A percentile compares a stretch with the other conserved stretches of the same genome.
phyloP scores from a whole-genome alignment of 2,329 filamentous ascomycete genomes.

The Tolypocladium tropicale region DNA sequence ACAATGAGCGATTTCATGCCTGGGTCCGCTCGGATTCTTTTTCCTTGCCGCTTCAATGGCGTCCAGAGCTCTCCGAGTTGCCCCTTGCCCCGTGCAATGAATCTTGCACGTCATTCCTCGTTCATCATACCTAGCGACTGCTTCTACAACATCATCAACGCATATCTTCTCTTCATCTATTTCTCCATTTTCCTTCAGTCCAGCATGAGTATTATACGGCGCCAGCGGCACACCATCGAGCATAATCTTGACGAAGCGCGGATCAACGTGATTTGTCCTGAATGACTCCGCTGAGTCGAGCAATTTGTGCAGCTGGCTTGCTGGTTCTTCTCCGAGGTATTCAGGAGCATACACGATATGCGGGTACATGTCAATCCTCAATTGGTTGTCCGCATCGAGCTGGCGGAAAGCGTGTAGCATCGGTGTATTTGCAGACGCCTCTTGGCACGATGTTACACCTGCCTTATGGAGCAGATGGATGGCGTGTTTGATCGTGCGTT shows the following conservation, averaged over 20 bases:
- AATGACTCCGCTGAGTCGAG: not conserved
- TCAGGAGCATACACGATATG: constrained; percentile 1
- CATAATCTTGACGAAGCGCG: constrained; percentile 1
- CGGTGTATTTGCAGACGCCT: not conserved
- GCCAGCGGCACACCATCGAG: not conserved
- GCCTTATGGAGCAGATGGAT: not conserved
- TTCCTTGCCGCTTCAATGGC: not conserved
- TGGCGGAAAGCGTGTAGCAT: not conserved
- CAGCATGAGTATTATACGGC: not conserved
- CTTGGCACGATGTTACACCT: constrained; percentile 1
- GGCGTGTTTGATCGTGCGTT: not conserved
- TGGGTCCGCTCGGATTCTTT: not conserved
- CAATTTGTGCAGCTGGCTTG: not conserved
- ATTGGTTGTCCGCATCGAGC: not conserved
- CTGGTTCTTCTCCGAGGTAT: not conserved
- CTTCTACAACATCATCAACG: not conserved
- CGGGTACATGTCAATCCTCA: not conserved
- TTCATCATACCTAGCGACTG: not conserved
- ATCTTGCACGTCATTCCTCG: constrained; percentile 3
- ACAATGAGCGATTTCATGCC: not conserved
- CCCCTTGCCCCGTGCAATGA: constrained; percentile 1
- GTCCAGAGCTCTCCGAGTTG: not conserved
- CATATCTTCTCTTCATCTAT: not conserved
- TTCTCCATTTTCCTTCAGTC: not conserved
- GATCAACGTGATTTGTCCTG: not conserved